Evolutionary conservation across 345 rosid genomes (phyloP).

Genomic region (Lepidium aucheri): DNA sequence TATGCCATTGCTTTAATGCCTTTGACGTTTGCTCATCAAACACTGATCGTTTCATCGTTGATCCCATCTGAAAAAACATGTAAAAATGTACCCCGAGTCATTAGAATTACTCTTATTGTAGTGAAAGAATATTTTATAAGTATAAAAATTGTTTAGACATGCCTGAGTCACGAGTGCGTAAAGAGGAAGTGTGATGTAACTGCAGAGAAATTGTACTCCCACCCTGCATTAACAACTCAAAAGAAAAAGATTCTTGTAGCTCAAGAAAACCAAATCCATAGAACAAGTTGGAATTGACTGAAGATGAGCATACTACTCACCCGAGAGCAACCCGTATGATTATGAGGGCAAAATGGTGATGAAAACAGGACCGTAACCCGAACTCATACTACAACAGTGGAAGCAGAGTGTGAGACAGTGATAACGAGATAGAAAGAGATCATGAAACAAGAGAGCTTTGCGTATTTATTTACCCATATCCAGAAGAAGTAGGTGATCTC

Average conservation of each 20-base stretch:
- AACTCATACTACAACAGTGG: slow-evolving; percentile 70
- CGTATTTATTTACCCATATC: slow-evolving; percentile 58
- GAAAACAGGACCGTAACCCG: slow-evolving; percentile 78
- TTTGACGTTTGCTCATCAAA: slow-evolving; percentile 86
- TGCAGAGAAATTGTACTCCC: slow-evolving; percentile 73
- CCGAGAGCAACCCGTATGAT: slow-evolving; percentile 48
- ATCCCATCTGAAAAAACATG: slow-evolving; percentile 64
- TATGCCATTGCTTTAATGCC: slow-evolving; percentile 83
- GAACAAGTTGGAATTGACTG: background rate
- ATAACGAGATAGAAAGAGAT: background rate
- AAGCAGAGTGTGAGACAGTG: slow-evolving; percentile 3
- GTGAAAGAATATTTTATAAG: background rate
- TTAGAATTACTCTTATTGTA: background rate
- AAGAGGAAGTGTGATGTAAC: slow-evolving; percentile 90
- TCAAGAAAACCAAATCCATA: background rate
- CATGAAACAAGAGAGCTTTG: background rate
- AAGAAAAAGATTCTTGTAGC: background rate
- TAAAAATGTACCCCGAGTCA: background rate
- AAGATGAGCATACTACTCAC: slow-evolving; percentile 31
- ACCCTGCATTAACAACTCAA: slow-evolving; percentile 32
- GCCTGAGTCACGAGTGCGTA: slow-evolving; percentile 99
- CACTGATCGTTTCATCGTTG: slow-evolving; percentile 88
- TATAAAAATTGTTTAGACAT: background rate
- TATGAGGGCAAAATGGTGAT: slow-evolving; percentile 38
- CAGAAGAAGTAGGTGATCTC: slow-evolving; percentile 94